Evolutionary conservation across 345 rosid genomes (phyloP).

Genomic region (Syzygium aqueum): DNA sequence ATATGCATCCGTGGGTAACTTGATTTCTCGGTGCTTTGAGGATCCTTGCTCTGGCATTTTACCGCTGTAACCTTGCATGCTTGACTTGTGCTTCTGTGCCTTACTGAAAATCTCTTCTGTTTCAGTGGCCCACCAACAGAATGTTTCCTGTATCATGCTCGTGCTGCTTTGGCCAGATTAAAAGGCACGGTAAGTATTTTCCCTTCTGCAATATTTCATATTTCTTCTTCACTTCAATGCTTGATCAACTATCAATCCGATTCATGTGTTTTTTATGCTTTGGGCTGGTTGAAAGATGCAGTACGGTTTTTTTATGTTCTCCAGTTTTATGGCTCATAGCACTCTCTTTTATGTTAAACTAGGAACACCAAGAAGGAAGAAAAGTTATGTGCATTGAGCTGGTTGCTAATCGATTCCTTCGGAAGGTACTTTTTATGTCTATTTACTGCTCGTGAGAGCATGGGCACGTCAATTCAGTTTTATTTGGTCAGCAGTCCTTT

Average conservation of each 20-base stretch:
- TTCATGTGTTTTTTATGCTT: neutral
- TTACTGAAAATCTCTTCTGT: slow-evolving; percentile 6
- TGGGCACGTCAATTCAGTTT: neutral
- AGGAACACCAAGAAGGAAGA: slow-evolving; percentile 45
- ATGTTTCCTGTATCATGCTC: slow-evolving; percentile 83
- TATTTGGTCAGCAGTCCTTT: neutral
- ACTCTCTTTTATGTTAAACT: slow-evolving; percentile 5
- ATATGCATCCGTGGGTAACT: neutral
- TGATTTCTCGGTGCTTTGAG: neutral
- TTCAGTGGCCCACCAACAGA: slow-evolving; percentile 95
- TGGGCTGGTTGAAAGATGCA: neutral
- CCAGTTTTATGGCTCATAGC: neutral
- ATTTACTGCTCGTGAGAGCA: neutral
- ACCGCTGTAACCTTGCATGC: neutral
- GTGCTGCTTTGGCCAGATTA: slow-evolving; percentile 61
- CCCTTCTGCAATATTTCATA: neutral
- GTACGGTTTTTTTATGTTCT: neutral
- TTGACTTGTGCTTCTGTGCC: neutral
- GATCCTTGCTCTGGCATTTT: neutral
- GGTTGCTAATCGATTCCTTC: slow-evolving; percentile 85
- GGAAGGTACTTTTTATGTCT: slow-evolving; percentile 39
- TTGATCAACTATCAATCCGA: neutral
- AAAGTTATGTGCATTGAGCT: slow-evolving; percentile 81
- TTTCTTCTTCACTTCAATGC: neutral
- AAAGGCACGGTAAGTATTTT: slow-evolving; percentile 31